phyloP scores from a whole-genome alignment of 805 yeast genomes.

The Metahyphopichia silvanorum region DNA sequence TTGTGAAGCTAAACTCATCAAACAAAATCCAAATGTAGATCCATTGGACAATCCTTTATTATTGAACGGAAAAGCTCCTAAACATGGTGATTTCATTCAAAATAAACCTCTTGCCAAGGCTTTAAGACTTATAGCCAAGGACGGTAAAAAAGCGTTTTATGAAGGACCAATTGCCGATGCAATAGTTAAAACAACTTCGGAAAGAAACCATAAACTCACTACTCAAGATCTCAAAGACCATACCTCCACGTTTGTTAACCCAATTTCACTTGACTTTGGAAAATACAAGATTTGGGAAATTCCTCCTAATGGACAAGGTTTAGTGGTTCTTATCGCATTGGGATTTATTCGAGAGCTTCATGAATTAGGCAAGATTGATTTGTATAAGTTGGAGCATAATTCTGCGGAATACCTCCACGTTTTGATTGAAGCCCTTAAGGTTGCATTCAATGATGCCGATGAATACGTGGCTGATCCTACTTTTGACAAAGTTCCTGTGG shows the following conservation, averaged over 20 bases:
- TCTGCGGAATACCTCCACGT: constrained; percentile 68
- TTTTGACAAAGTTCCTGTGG: constrained; percentile 34
- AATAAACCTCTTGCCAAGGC: constrained; percentile 55
- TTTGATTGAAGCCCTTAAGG: constrained; percentile 66
- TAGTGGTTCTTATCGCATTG: constrained; percentile 68
- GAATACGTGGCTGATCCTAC: constrained; percentile 66
- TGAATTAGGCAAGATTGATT: constrained; percentile 35
- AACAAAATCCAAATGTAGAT: constrained; percentile 29
- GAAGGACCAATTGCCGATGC: constrained; percentile 67
- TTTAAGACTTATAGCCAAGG: constrained; percentile 45
- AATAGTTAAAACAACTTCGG: constrained; percentile 51
- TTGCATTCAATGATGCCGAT: constrained; percentile 73
- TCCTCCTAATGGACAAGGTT: constrained; percentile 83
- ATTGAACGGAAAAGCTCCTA: constrained; percentile 42
- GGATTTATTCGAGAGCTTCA: constrained; percentile 63
- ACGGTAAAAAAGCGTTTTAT: constrained; percentile 68
- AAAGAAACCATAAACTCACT: constrained; percentile 55
- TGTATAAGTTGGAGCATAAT: constrained; percentile 52
- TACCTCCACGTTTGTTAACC: constrained; percentile 60
- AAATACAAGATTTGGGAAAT: constrained; percentile 68
- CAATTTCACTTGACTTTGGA: constrained; percentile 51
- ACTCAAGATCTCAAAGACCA: constrained; percentile 57
- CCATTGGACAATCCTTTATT: constrained; percentile 31
- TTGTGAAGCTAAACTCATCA: constrained; percentile 36
- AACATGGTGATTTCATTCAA: constrained; percentile 53